Conservation (phyloP, 306 rosid species). For the Cicer judaicum region DNA sequence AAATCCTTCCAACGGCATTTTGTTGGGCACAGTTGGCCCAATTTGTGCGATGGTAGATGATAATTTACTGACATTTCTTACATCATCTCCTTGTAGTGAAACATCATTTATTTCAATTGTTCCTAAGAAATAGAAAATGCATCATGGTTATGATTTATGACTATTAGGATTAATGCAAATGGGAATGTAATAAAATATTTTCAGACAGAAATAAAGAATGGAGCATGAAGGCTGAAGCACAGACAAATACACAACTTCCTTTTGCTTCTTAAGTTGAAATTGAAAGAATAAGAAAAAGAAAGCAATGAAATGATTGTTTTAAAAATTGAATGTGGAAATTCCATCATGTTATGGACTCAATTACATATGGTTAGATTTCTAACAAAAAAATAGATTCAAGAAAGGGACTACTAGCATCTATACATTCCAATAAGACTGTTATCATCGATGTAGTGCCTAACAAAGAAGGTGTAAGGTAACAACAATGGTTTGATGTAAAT, state of each 20-base stretch:
- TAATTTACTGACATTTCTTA: constrained; percentile 1
- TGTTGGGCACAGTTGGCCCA: background rate
- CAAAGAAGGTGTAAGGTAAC: background rate
- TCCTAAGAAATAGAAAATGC: constrained; percentile 13
- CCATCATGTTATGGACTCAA: constrained; percentile 5
- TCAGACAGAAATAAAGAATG: constrained; percentile 6
- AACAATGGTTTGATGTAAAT: background rate
- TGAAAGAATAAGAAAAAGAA: background rate
- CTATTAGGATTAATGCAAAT: constrained; percentile 19
- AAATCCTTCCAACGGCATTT: background rate
- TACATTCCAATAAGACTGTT: constrained; percentile 3
- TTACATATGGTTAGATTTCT: background rate
- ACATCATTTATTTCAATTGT: constrained; percentile 22
- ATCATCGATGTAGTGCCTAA: background rate
- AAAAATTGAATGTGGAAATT: constrained; percentile 9
- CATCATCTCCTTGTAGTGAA: constrained; percentile 8
- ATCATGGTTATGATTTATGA: constrained; percentile 11
- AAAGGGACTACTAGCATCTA: background rate
- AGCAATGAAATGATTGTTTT: background rate
- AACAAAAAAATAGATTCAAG: constrained; percentile 11
- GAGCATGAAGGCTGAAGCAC: constrained; percentile 34
- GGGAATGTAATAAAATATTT: background rate
- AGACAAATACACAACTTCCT: constrained; percentile 12
- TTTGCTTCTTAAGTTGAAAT: constrained; percentile 22
- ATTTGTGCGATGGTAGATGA: constrained; percentile 6